phyloP scores from a whole-genome alignment of 768 basidiomycete species.

The Neoboletus subvelutipes region DNA sequence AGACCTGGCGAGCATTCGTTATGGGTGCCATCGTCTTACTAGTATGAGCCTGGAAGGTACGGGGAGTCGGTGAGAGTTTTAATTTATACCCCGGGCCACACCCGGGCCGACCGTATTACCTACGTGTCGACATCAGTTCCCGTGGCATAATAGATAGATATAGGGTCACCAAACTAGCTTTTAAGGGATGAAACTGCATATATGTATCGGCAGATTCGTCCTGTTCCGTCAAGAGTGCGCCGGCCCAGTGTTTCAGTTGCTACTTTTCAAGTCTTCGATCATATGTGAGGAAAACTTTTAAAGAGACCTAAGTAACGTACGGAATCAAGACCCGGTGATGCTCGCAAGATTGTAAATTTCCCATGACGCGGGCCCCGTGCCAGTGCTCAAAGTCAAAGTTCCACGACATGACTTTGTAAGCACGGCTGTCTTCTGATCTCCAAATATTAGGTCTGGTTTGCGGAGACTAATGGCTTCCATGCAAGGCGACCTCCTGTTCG shows the following conservation, averaged over 20 bases:
- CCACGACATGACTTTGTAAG: no score
- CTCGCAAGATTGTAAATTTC: neutral
- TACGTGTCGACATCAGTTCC: neutral
- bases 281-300: no score
- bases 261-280: no score
- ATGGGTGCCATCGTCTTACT: conserved; percentile 12
- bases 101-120: neutral
- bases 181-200: no score
- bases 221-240: no score
- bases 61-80: neutral
- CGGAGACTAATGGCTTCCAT: neutral
- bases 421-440: no score
- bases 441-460: no score
- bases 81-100: neutral
- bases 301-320: neutral
- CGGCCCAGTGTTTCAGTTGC: no score
- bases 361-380: neutral
- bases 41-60: neutral
- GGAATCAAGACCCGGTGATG: neutral
- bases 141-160: neutral
- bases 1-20: conserved; percentile 38
- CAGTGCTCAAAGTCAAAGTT: no score
- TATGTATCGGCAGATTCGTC: no score
- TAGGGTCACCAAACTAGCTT: neutral
- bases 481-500: neutral